Conservation (phyloP, 2,329 filamentous ascomycete genomes). For the Bipolaris zeicola region DNA sequence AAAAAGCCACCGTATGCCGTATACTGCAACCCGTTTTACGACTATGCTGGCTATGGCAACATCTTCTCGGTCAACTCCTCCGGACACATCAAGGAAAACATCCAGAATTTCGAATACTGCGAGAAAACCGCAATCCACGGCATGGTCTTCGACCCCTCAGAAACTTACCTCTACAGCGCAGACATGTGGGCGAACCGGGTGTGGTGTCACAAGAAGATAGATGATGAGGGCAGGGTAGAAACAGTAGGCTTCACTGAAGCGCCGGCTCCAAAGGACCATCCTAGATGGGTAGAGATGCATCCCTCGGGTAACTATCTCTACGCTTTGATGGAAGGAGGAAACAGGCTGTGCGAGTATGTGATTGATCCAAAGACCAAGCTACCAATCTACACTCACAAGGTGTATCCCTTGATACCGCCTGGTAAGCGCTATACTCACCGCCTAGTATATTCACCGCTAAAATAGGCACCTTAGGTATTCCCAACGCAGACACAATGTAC, state of each 20-base stretch:
- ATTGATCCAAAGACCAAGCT: conserved; percentile 75
- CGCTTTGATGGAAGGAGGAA: conserved; percentile 88
- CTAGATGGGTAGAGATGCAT: conserved; percentile 86
- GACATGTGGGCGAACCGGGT: conserved; percentile 79
- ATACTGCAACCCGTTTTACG: conserved; percentile 91
- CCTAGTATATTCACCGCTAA: background rate
- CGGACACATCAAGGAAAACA: conserved; percentile 66
- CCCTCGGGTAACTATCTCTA: conserved; percentile 79
- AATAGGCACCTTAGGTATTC: conserved; percentile 37
- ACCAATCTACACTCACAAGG: conserved; percentile 77
- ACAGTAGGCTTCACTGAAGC: conserved; percentile 76
- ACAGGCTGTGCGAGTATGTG: conserved; percentile 79
- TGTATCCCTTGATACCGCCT: conserved; percentile 79
- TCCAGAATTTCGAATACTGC: conserved; percentile 76
- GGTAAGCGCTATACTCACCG: conserved; percentile 56
- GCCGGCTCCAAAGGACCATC: conserved; percentile 74
- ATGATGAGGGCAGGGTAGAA: conserved; percentile 64
- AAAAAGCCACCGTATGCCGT: conserved; percentile 78
- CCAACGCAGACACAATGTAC: conserved; percentile 67
- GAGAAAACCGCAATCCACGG: conserved; percentile 75
- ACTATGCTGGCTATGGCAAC: conserved; percentile 80
- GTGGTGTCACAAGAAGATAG: conserved; percentile 80
- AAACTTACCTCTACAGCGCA: conserved; percentile 78
- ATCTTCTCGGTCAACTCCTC: conserved; percentile 67
- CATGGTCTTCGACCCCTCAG: conserved; percentile 77